Percentiles rank a stretch among this genome's conserved stretches.
Evolutionary conservation across 331 rosid species (phyloP).

Genomic region (Malus hybrid): DNA sequence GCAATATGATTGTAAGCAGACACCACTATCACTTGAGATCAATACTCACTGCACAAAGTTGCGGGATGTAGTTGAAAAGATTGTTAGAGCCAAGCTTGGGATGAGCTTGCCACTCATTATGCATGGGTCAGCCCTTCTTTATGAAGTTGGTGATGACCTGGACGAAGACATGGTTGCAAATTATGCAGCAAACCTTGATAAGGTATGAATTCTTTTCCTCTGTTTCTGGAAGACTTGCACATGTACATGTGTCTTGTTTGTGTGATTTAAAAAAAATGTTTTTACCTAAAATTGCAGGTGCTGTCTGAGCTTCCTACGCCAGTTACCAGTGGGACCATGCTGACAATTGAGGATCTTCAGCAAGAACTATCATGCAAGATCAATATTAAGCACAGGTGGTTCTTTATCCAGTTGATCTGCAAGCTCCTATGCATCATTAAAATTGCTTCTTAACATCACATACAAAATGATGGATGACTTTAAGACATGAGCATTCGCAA

Average conservation of each 20-base stretch:
- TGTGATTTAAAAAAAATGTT: neutral
- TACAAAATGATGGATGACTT: neutral
- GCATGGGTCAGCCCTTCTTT: conserved; percentile 70
- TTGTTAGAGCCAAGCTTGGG: conserved; percentile 83
- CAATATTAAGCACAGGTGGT: conserved; percentile 85
- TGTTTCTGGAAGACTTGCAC: neutral
- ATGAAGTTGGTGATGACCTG: conserved; percentile 93
- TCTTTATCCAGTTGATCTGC: neutral
- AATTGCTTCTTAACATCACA: neutral
- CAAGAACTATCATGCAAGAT: conserved; percentile 83
- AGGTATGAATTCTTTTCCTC: conserved; percentile 39
- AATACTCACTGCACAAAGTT: conserved; percentile 72
- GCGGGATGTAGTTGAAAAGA: conserved; percentile 83
- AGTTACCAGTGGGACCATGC: conserved; percentile 64
- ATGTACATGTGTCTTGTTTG: neutral
- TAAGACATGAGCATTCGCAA: neutral
- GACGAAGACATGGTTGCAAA: conserved; percentile 67
- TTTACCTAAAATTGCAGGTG: conserved; percentile 35
- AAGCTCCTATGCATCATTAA: neutral
- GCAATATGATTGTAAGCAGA: conserved; percentile 42
- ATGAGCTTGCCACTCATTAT: conserved; percentile 81
- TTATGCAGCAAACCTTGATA: conserved; percentile 79
- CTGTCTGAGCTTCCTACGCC: conserved; percentile 85
- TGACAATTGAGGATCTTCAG: conserved; percentile 79
- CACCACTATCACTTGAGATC: conserved; percentile 78